A percentile compares a stretch with the other conserved stretches of the same genome.
Conservation (phyloP, 1,139 yeast genomes). For the Magnusiomyces paraingens region DNA sequence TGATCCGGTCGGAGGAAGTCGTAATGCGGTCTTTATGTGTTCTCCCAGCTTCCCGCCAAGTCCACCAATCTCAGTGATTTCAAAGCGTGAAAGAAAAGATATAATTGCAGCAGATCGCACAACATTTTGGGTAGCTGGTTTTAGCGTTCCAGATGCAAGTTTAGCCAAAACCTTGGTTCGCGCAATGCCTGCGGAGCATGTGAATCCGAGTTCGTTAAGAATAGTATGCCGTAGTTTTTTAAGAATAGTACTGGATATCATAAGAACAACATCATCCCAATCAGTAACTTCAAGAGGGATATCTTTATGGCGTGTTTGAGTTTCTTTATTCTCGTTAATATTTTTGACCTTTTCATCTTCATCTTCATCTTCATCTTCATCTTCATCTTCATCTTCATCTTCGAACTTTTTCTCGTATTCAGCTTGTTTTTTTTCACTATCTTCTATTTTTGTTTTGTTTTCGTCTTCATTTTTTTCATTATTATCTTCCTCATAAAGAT, state of each 20-base stretch:
- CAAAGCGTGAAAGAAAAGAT: conserved; percentile 53
- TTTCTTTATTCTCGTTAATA: neutral
- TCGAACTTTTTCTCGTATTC: neutral
- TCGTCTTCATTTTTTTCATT: neutral
- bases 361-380: conserved; percentile 15
- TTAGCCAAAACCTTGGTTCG: conserved; percentile 74
- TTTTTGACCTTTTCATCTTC: conserved; percentile 11
- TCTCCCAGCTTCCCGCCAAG: conserved; percentile 89
- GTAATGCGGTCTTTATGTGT: conserved; percentile 39
- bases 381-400: conserved; percentile 10
- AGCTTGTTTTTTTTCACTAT: neutral
- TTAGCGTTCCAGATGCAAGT: conserved; percentile 77
- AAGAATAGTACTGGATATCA: conserved; percentile 59
- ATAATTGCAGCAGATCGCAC: conserved; percentile 46
- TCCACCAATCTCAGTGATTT: conserved; percentile 74
- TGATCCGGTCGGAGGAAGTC: conserved; percentile 29
- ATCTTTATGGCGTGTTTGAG: neutral
- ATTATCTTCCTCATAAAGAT: conserved; percentile 9
- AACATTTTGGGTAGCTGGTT: conserved; percentile 83
- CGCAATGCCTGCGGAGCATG: conserved; percentile 87
- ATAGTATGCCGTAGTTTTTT: conserved; percentile 49
- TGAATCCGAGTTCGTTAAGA: conserved; percentile 55
- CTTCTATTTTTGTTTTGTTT: neutral
- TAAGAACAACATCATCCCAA: conserved; percentile 78
- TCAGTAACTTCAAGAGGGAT: conserved; percentile 38